Evolutionary conservation across 371 early-diverging fungal species (phyloP), one percentile per base, ranked within the genome.

Genomic region (Actinomortierella ambigua): DNA sequence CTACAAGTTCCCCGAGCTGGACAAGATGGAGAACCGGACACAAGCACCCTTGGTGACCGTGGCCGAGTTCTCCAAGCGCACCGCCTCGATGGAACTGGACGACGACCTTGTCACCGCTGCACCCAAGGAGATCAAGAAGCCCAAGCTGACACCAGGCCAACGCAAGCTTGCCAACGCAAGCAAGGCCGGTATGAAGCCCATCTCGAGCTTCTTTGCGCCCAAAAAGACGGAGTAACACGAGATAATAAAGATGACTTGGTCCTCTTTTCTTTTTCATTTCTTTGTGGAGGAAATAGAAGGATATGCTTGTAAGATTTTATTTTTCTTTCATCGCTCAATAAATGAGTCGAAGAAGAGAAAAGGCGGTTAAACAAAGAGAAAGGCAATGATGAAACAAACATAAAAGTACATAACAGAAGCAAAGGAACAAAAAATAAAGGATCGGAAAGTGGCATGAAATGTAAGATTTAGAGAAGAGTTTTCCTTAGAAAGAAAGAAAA

Each of bases 111-210:
- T 11, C 34, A 34, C 11, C 11, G 34, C 34, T 34, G 61, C 57
- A 23, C 28, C 59, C 7, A 68, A 62, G 47, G 70, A 70, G 24
- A 39, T 48, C 40, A 70, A 70, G 67, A 73, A 73, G 55, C 67
- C 73, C 22, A 73, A 73, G 50, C 43, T 73, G 73, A 59, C 73
- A 7, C 63, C 43, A 24, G 73, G 73, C 22, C 66, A 66, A 55
- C 53, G 61, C 23, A 73, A 63, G 50, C 41, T 73, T 39, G 73
- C 73, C 66, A 73, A 73, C 57, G 73, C 73, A 5, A 66, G 63
- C 43, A 71, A 57, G 22, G 50, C 73, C 46, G 73, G 73, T 22
- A 73, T 73, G 73, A 73, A 73, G 39, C 73, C 73, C 34, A 15
- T 73, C 20, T 66, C 73, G 15, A 66, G 67, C 54, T 73, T 66